Conservation (phyloP, 2,329 filamentous ascomycete species). For the Endocalyx cinctus region DNA sequence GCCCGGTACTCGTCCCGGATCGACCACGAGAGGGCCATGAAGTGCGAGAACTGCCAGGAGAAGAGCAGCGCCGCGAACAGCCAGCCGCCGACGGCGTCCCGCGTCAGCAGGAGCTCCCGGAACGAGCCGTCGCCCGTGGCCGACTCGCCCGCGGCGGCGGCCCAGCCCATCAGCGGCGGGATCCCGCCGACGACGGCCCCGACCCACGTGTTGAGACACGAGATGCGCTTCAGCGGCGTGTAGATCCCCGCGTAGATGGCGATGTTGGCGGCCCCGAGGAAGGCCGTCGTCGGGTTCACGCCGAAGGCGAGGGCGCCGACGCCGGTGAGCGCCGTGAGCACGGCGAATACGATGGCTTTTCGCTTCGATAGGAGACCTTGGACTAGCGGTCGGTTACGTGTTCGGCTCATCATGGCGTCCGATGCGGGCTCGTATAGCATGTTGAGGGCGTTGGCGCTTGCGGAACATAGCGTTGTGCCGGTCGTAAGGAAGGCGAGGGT, state of each 20-base stretch:
- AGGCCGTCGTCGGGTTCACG: constrained; percentile 89
- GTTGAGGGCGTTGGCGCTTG: constrained; percentile 89
- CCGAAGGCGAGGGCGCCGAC: constrained; percentile 75
- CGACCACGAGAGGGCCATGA: constrained; percentile 86
- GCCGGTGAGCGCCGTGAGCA: constrained; percentile 66
- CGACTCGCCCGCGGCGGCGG: constrained; percentile 84
- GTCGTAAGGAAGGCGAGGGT: constrained; percentile 89
- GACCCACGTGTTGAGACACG: constrained; percentile 88
- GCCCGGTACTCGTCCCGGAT: constrained; percentile 85
- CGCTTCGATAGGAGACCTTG: constrained; percentile 69
- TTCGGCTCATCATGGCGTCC: constrained; percentile 91
- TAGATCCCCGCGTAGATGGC: constrained; percentile 86
- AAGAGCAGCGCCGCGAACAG: constrained; percentile 79
- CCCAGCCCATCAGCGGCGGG: constrained; percentile 96
- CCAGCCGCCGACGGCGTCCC: constrained; percentile 75
- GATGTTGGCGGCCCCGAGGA: constrained; percentile 80
- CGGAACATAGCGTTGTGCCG: constrained; percentile 84
- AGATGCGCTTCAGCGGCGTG: constrained; percentile 85
- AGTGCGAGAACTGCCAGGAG: constrained; percentile 97
- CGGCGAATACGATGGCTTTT: constrained; percentile 72
- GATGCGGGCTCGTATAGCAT: constrained; percentile 93
- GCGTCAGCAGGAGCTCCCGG: constrained; percentile 69
- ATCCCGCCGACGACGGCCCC: constrained; percentile 91
- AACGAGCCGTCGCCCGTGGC: constrained; percentile 72
- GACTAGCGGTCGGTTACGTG: constrained; percentile 83